phyloP scores from a whole-genome alignment of 2,329 filamentous ascomycete genomes.

The Beauveria medogensis region DNA sequence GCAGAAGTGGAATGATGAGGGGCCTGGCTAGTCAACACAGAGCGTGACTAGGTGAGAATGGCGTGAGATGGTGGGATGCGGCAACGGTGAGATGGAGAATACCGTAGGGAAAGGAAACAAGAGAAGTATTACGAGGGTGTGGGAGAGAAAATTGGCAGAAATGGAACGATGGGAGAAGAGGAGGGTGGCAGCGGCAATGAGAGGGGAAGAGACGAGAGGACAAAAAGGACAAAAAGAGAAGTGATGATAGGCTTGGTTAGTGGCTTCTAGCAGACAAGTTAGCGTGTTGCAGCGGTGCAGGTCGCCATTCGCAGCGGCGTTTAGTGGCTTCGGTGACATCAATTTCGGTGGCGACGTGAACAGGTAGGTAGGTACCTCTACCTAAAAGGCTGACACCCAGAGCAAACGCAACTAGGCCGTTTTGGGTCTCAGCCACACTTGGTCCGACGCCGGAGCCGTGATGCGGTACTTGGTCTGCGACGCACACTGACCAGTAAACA shows the following conservation, averaged over 20 bases:
- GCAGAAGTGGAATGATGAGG: neutral
- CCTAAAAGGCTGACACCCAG: neutral
- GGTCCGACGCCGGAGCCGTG: conserved; percentile 1
- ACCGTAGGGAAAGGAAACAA: neutral
- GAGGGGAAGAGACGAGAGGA: neutral
- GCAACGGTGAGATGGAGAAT: neutral
- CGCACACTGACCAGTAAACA: neutral
- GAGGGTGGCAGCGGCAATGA: neutral
- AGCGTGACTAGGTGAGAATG: neutral
- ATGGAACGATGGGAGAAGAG: neutral
- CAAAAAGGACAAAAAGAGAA: neutral
- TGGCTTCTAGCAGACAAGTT: neutral
- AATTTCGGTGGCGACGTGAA: neutral
- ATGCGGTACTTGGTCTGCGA: neutral
- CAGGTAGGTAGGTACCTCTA: too few relatives aligned
- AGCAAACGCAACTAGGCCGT: neutral
- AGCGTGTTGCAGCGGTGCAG: neutral
- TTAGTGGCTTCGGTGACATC: neutral
- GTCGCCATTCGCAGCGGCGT: neutral
- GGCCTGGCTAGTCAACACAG: neutral
- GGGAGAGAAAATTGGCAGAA: neutral
- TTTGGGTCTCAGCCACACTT: neutral
- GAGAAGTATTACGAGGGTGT: neutral
- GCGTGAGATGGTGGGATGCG: neutral
- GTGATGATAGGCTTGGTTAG: neutral